phyloP scores from a whole-genome alignment of 176 grass and related monocot genomes.

The Triticum urartu region DNA sequence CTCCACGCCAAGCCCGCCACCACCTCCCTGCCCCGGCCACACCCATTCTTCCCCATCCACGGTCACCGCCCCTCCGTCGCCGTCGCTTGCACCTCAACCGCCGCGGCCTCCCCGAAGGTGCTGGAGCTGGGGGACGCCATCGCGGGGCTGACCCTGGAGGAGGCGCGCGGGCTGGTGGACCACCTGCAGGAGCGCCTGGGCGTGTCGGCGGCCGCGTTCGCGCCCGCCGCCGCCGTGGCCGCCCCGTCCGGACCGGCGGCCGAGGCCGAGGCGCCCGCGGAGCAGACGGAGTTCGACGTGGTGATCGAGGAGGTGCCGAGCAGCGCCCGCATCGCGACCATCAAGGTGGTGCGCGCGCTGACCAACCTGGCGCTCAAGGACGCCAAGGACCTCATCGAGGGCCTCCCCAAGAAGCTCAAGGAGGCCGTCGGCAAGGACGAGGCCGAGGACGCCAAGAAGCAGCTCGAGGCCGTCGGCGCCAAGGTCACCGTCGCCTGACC shows the following conservation, averaged over 20 bases:
- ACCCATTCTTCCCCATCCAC: background rate
- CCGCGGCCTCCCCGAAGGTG: constrained; percentile 37
- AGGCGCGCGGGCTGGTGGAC: constrained; percentile 60
- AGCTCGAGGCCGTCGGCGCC: constrained; percentile 61
- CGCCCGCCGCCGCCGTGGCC: constrained; percentile 31
- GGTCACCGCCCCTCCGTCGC: background rate
- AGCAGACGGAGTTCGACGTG: constrained; percentile 62
- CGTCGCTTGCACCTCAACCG: constrained; percentile 1
- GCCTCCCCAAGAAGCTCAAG: constrained; percentile 69
- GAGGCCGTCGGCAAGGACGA: constrained; percentile 60
- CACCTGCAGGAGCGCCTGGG: constrained; percentile 48
- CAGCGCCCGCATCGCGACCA: constrained; percentile 51
- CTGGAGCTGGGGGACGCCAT: constrained; percentile 50
- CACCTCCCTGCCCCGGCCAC: background rate
- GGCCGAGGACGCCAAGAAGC: constrained; percentile 55
- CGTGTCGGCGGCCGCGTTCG: constrained; percentile 46
- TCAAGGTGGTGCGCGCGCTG: constrained; percentile 50
- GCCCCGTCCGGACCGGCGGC: background rate
- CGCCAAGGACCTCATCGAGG: constrained; percentile 66
- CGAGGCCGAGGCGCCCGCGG: constrained; percentile 8
- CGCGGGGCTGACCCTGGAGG: constrained; percentile 55
- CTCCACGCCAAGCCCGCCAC: background rate
- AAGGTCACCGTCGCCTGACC: constrained; percentile 48
- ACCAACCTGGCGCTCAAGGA: constrained; percentile 64
- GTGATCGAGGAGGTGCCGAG: constrained; percentile 63